These are phyloP conservation scores for Helichrysum umbraculigerum DNA, from an alignment of 129 eudicot species.

Conservation along the genomic window DNA sequence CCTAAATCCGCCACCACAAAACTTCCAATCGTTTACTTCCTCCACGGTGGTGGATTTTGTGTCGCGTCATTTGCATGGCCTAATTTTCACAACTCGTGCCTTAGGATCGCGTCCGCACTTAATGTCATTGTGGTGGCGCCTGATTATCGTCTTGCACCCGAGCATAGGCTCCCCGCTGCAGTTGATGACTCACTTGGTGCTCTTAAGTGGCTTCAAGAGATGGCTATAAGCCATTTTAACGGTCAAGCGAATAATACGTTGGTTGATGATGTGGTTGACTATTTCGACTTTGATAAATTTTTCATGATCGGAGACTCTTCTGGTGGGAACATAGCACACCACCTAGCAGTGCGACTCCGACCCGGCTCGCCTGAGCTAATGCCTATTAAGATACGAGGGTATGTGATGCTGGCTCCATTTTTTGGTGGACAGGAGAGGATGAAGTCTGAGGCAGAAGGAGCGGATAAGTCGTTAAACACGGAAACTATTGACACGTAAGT, in stretches of 20 bases:
- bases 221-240: constrained; percentile 10
- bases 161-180: constrained; percentile 83
- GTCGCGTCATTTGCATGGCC: constrained; percentile 80
- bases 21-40: constrained; percentile 56
- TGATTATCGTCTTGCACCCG: constrained; percentile 88
- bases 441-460: constrained; percentile 68
- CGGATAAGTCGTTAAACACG: constrained; percentile 46
- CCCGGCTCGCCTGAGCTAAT: constrained; percentile 52
- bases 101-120: constrained; percentile 60
- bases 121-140: constrained; percentile 61
- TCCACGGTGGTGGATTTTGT: constrained; percentile 91
- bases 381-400: constrained; percentile 68
- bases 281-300: constrained; percentile 56
- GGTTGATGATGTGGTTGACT: constrained; percentile 38
- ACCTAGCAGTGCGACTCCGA: constrained; percentile 66
- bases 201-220: constrained; percentile 57
- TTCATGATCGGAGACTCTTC: constrained; percentile 74
- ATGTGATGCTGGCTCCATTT: constrained; percentile 78
- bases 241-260: background rate
- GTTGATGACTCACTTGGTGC: constrained; percentile 53
- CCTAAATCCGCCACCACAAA: constrained; percentile 48
- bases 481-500: constrained; percentile 74
- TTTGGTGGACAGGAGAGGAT: constrained; percentile 80
- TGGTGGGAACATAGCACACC: constrained; percentile 85
- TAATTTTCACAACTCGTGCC: constrained; percentile 58